Evolutionary conservation across 345 rosid genomes (phyloP), one percentile per base, ranked within the genome.

Genomic region (Cochlearia excelsa): DNA sequence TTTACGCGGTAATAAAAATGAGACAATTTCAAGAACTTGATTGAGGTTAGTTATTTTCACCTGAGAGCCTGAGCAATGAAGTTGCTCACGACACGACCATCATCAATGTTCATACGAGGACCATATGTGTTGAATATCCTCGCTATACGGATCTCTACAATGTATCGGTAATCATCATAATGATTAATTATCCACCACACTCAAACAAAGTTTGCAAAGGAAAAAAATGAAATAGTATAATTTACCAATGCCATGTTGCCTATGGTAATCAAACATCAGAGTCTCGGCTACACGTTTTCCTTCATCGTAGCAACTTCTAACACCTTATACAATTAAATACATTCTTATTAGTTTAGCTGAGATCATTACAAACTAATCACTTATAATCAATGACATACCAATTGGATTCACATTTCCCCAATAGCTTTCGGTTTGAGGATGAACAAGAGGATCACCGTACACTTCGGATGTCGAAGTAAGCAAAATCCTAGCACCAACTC

Each of bases 351-450:
- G 30, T n/a, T 26, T n/a, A 51, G 26, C 37, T 29, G 29, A 23
- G 54, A 28, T 30, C n/a, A 53, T 7, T 53, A 38, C 2, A 3
- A 33, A 38, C 2, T 42, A 43, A 8, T 29, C 1, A 3, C 23
- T 9, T 3, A 26, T 40, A 8, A 33, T 33, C 35, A 9, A 31
- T 49, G 44, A 67, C 75, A 1, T 73, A 86, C 98, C 96, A 9
- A 92, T 92, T 4, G 98, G 98, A 74, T 92, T 92, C 10, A 92
- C 96, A 80, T 92, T 92, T 59, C 98, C 96, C 96, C 96, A 88
- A 29, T 88, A 92, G 78, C 78, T 82, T 79, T 92, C 98, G 1
- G 53, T 30, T 61, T 92, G 98, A 60, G 98, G 98, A 59, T 92
- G 98, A 39, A 81, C 79, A 42, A 88, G 84, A 47, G 98, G 98